phyloP scores from a whole-genome alignment of 2,329 filamentous ascomycete species.

The Phialocephala sp. region DNA sequence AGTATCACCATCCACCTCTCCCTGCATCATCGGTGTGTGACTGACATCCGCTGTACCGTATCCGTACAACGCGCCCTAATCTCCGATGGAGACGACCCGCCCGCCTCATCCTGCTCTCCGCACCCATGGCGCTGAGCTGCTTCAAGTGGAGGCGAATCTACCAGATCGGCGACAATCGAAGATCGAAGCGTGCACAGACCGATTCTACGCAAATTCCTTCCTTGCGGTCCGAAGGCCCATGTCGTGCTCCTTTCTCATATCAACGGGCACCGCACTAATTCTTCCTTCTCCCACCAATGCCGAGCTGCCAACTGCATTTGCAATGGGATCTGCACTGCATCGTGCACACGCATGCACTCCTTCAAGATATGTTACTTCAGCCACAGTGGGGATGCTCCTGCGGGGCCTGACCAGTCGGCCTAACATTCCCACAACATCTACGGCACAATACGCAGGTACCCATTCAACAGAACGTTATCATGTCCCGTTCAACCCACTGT shows the following conservation, averaged over 20 bases:
- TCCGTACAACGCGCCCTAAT: background rate
- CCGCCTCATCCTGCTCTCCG: background rate
- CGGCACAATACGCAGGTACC: conserved; percentile 7
- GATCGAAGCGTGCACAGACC: conserved; percentile 3
- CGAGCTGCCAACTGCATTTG: background rate
- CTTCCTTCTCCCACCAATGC: background rate
- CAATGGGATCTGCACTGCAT: background rate
- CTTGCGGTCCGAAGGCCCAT: background rate
- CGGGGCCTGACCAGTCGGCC: background rate
- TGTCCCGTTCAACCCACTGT: background rate
- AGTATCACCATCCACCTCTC: background rate
- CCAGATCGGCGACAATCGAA: background rate
- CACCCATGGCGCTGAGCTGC: background rate
- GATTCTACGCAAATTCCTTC: background rate
- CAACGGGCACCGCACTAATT: background rate
- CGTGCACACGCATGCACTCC: background rate
- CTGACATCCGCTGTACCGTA: background rate
- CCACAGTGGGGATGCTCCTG: background rate
- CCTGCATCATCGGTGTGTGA: background rate
- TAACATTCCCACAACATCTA: background rate
- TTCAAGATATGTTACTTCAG: background rate
- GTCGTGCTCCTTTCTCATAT: background rate
- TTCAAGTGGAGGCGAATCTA: background rate
- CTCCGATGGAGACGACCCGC: background rate
- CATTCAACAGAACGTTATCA: background rate